A percentile compares a stretch with the other conserved stretches of the same genome.
phyloP scores from a whole-genome alignment of 768 basidiomycete species.

The Leccinum subgranulosum region DNA sequence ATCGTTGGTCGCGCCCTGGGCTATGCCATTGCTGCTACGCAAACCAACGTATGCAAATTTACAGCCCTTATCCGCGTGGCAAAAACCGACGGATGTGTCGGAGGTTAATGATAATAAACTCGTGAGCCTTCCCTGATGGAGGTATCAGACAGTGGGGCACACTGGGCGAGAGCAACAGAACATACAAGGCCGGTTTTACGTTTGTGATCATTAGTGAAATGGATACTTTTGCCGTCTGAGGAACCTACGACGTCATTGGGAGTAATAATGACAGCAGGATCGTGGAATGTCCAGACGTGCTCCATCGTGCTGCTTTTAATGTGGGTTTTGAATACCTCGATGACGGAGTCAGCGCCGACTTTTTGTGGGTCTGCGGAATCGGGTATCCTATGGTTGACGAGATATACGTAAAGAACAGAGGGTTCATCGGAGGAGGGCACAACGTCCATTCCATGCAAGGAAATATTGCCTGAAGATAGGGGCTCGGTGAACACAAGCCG shows the following conservation, averaged over 20 bases:
- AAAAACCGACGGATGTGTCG: conserved; percentile 58
- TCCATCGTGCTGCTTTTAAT: conserved; percentile 42
- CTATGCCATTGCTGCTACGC: conserved; percentile 60
- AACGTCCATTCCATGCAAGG: conserved; percentile 68
- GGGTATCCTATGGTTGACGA: conserved; percentile 70
- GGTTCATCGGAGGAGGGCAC: conserved; percentile 50
- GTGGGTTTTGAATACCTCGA: conserved; percentile 65
- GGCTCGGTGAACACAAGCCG: conserved; percentile 44
- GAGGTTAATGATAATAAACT: conserved; percentile 32
- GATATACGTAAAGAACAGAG: conserved; percentile 55
- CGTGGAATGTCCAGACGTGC: conserved; percentile 57
- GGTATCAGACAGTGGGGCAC: neutral
- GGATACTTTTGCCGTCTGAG: conserved; percentile 59
- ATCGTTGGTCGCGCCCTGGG: conserved; percentile 46
- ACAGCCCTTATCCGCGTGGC: conserved; percentile 58
- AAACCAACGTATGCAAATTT: conserved; percentile 53
- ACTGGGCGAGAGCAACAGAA: neutral
- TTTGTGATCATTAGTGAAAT: conserved; percentile 67
- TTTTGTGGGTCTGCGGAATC: conserved; percentile 32
- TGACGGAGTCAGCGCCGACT: conserved; percentile 66
- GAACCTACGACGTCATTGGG: conserved; percentile 75
- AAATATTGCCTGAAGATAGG: conserved; percentile 39
- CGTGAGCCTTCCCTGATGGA: conserved; percentile 19
- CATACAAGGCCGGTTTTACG: conserved; percentile 54
- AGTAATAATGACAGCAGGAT: conserved; percentile 48